Conservation (phyloP, 345 rosid genomes). For the Cardamine occulta region DNA sequence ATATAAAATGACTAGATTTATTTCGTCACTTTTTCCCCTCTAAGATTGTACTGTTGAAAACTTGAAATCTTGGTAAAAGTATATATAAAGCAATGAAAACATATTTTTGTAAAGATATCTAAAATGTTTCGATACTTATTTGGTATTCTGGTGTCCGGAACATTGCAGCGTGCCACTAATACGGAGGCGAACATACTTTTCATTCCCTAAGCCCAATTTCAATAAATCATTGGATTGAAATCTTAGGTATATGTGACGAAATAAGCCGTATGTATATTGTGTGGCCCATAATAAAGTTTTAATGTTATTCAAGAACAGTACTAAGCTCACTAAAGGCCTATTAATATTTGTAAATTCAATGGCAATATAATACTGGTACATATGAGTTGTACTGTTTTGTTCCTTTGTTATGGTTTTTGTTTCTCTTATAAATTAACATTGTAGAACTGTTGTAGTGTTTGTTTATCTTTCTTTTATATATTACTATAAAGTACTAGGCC, state of each 20-base stretch:
- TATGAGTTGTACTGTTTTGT: background rate
- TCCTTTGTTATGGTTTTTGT: background rate
- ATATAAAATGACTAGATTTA: too few species aligned
- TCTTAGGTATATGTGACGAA: background rate
- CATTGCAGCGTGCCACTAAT: background rate
- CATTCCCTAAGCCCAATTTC: background rate
- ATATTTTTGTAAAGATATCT: too few species aligned
- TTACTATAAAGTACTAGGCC: background rate
- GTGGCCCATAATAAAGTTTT: background rate
- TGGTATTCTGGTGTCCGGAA: background rate
- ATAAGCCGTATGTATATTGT: background rate
- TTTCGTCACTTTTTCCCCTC: too few species aligned
- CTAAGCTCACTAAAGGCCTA: background rate
- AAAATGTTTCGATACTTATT: background rate
- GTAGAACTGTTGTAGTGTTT: background rate
- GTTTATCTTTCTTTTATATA: background rate
- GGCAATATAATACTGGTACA: background rate
- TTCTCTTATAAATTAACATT: background rate
- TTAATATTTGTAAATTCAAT: background rate
- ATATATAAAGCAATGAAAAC: too few species aligned
- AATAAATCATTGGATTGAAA: background rate
- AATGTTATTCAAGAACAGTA: background rate
- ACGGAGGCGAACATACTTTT: background rate
- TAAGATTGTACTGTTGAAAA: too few species aligned
- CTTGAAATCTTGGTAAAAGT: too few species aligned